These are phyloP conservation scores for Thoreauomyces humboldtii DNA, from an alignment of 192 early-diverging fungal genomes.

Conservation along the genomic window DNA sequence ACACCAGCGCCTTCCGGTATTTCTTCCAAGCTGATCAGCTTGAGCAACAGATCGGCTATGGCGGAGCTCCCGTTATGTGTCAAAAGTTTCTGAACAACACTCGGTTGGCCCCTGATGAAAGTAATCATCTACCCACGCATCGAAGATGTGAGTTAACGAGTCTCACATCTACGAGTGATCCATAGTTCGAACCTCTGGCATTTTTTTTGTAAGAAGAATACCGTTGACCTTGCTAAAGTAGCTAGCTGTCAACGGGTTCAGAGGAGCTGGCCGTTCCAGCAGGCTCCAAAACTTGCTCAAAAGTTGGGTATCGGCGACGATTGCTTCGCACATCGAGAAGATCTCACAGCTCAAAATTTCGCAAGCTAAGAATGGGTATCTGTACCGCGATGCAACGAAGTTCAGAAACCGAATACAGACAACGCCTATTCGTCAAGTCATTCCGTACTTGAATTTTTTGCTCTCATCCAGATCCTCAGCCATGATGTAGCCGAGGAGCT, in stretches of 20 bases:
- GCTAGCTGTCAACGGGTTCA: conserved; percentile 79
- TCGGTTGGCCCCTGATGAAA: conserved; percentile 73
- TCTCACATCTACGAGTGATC: neutral
- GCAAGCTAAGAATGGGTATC: conserved; percentile 78
- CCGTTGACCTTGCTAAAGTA: conserved; percentile 91
- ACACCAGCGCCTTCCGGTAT: conserved; percentile 79
- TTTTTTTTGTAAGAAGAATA: conserved; percentile 83
- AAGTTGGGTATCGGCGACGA: conserved; percentile 66
- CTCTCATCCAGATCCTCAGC: conserved; percentile 78
- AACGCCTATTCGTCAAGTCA: no score
- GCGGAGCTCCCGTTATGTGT: conserved; percentile 78
- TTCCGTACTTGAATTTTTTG: conserved; percentile 70
- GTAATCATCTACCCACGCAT: conserved; percentile 63
- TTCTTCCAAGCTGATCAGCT: conserved; percentile 86
- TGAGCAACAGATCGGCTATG: conserved; percentile 85
- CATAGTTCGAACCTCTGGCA: conserved; percentile 61
- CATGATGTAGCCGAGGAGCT: conserved; percentile 79
- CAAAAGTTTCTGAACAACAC: conserved; percentile 72
- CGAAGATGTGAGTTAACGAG: neutral
- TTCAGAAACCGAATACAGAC: neutral
- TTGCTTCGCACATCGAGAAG: conserved; percentile 70
- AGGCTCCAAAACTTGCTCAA: conserved; percentile 83
- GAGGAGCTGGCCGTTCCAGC: conserved; percentile 69
- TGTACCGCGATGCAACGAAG: no score
- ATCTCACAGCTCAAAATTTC: conserved; percentile 78